These are phyloP conservation scores for Aureobasidium leucospermi DNA, from an alignment of 2,329 filamentous ascomycete genomes.

Conservation along the genomic window DNA sequence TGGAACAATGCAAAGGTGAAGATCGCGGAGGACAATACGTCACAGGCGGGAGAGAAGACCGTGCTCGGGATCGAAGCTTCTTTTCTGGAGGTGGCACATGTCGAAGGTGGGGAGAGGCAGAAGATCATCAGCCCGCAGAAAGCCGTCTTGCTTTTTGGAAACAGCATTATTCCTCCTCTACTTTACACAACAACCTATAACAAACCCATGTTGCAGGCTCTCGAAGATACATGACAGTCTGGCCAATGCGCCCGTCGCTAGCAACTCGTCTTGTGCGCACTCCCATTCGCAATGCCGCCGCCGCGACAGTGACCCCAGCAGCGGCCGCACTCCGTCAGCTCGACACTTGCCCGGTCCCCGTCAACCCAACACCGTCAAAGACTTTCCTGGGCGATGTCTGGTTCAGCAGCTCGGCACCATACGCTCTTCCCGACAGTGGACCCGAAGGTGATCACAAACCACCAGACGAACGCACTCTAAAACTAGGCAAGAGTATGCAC, in stretches of 20 bases:
- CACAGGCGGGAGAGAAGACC: not conserved
- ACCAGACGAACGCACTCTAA: conserved; percentile 52
- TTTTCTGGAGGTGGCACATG: not conserved
- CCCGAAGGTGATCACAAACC: conserved; percentile 32
- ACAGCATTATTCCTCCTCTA: not conserved
- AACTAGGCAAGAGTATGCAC: conserved; percentile 52
- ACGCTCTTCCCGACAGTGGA: not conserved
- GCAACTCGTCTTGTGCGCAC: conserved; percentile 10
- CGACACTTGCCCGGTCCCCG: not conserved
- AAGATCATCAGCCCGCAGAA: not conserved
- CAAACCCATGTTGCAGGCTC: conserved; percentile 3
- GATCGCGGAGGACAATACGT: not conserved
- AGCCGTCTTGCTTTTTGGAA: not conserved
- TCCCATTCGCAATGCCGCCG: conserved; percentile 4
- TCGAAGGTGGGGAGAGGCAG: not conserved
- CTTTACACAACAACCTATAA: not conserved
- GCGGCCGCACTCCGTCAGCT: not conserved
- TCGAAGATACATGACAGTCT: conserved; percentile 24
- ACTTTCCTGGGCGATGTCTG: not conserved
- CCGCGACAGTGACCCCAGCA: not conserved
- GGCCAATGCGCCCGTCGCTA: conserved; percentile 13
- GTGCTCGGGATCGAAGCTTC: not conserved
- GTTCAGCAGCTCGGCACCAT: conserved; percentile 5
- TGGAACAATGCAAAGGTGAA: not conserved
- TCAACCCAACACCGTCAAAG: not conserved